Base-by-base conservation (phyloP, 2,329 filamentous ascomycete species). In the Metarhizium anisopliae region DNA sequence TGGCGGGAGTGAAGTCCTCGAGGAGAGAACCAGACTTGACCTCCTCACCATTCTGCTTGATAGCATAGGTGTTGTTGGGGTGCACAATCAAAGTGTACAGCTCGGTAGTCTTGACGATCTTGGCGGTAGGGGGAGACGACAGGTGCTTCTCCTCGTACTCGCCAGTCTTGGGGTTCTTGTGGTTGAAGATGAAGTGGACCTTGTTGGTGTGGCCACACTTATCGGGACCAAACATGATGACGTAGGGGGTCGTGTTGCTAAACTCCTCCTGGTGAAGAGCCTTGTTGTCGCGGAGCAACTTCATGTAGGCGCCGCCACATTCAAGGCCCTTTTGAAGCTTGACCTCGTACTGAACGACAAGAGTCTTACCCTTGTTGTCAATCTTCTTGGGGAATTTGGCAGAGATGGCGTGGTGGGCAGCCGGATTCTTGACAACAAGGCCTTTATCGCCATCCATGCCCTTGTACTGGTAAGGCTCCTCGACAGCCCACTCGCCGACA, bases 141-240 rank as follows among this genome's bases (percentile, higher is more conserved):
- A 99, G 83, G 77, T 99, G 94, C 87, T 99, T 99, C 89, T 99
- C 94, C 83, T 99, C 93, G 69, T 99, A 99, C 76, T 96, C 90
- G 79, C 93, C 93, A 50, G 91, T 96, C 89, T 96, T 96, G 71
- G 94, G 94, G 85, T 97, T 99, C 89, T 97, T 99, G 88, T 99
- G 94, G 77, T 95, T 94, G 85, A 99, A 95, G 75, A 99, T 99
- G 79, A 99, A 96, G 76, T 85, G 82, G 54, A 95, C 89, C 87
- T 97, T 97, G 87, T 99, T 99, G 75, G 90, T 97, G 72, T 90
- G 84, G 74, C 94, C 94, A 74, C 94, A 99, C 87, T 97, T 97
- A 81, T 99, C 94, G 66, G 94, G 94, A 64, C 94, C 94, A 72
- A 99, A 99, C 94, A 99, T 99, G 82, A 99, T 95, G 65, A 99